phyloP scores from a whole-genome alignment of 805 yeast genomes.

The Ogataea trehalophila region DNA sequence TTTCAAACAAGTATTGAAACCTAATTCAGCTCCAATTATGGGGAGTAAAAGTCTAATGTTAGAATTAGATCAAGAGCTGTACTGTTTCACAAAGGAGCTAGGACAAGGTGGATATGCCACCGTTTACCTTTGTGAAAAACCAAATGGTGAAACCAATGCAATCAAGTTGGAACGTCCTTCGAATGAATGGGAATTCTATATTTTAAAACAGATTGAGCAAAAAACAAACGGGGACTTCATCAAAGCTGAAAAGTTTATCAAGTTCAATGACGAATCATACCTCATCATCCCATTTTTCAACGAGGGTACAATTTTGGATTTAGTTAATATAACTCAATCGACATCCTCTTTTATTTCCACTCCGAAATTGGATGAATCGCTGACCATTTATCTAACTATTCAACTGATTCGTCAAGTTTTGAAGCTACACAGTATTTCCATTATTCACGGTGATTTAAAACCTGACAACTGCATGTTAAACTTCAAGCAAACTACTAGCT shows the following conservation, averaged over 20 bases:
- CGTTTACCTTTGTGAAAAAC: slow-evolving; percentile 65
- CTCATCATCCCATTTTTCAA: slow-evolving; percentile 55
- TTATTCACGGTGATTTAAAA: slow-evolving; percentile 81
- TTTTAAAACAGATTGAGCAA: slow-evolving; percentile 51
- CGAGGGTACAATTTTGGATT: slow-evolving; percentile 72
- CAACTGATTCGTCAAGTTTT: slow-evolving; percentile 60
- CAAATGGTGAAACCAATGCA: slow-evolving; percentile 55
- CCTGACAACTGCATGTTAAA: slow-evolving; percentile 84
- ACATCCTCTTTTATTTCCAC: slow-evolving; percentile 4
- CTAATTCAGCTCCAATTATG: slow-evolving; percentile 20
- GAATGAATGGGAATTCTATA: slow-evolving; percentile 77
- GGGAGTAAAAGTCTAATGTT: slow-evolving; percentile 37
- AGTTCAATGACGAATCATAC: slow-evolving; percentile 63
- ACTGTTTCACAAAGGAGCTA: slow-evolving; percentile 47
- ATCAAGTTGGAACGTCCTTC: slow-evolving; percentile 70
- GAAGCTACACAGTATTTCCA: slow-evolving; percentile 55
- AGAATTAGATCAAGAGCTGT: slow-evolving; percentile 39
- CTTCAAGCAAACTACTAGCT: slow-evolving; percentile 29
- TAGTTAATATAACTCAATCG: slow-evolving; percentile 45
- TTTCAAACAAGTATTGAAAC: slow-evolving; percentile 17
- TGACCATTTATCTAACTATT: slow-evolving; percentile 58
- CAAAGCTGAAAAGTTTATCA: slow-evolving; percentile 45
- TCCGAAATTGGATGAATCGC: slow-evolving; percentile 48
- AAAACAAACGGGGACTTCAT: slow-evolving; percentile 33
- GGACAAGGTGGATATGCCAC: slow-evolving; percentile 83